Evolutionary conservation across 2,329 filamentous ascomycete species (phyloP), one percentile per base, ranked within the genome.

Genomic region (Ceratocystiopsis sp.): DNA sequence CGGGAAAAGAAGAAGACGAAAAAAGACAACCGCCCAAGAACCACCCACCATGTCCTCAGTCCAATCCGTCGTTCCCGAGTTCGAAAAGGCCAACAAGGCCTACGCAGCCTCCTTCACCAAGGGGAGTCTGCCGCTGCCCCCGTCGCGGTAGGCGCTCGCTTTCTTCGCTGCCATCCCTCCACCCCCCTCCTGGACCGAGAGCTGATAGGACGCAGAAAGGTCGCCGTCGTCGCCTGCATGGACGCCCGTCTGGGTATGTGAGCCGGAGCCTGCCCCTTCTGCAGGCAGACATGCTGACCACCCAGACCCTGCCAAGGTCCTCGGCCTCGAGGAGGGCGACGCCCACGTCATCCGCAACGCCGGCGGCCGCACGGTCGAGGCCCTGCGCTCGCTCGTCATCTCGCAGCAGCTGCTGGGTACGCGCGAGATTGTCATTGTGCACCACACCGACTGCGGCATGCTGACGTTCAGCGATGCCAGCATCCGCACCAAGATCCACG

Each of bases 291-390:
- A n/a, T n/a, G 19, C 19, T 21, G 25, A 29, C 25, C 25, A 29
- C 4, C 4, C 25, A 29, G 25, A 29, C 9, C 25, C 25, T 11
- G 25, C 25, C 25, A 63, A 70, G 14, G 78, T 79, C 2, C 79
- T 85, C 43, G 79, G 78, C 9, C 79, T 87, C 44, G 62, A 69
- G n/a, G 70, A 84, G 16, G 84, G 84, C 38, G 80, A 86, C 49
- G 84, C 83, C 1, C 83, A 91, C 58, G 74, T 86, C 35, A 80
- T 87, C 46, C 75, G 82, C 46, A 87, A 86, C 50, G 80, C 78
- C 13, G 79, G 79, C 4, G 82, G 67, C 1, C 75, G 70, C 15
- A 78, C 74, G 2, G 61, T 66, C 37, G 83, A 89, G 45, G 80
- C 78, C 0, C 66, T 87, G 10, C 77, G 84, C 42, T 83, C 76